Conservation (phyloP, 208 protist genomes). For the Crithidia brevicula region DNA sequence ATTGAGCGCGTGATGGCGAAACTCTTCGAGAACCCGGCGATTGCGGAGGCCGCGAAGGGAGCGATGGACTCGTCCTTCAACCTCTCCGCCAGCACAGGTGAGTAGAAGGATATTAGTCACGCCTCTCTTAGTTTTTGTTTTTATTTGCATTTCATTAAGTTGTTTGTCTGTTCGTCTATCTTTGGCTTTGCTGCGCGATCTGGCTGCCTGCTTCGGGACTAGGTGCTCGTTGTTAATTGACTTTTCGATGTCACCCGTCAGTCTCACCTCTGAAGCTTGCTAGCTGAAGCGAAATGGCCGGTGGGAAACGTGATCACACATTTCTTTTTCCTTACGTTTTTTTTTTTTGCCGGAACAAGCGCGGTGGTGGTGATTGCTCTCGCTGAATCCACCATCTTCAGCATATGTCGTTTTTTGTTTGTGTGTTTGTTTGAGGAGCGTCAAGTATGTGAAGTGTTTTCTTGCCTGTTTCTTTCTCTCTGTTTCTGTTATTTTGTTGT, state of each 20-base stretch:
- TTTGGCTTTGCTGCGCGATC: too few relatives aligned
- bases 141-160: too few relatives aligned
- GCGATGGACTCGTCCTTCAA: conserved; percentile 12
- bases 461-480: neutral
- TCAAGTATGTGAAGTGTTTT: neutral
- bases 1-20: conserved; percentile 49
- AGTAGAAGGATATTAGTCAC: neutral
- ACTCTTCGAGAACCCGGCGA: conserved; percentile 52
- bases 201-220: too few relatives aligned
- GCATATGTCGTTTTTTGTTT: neutral
- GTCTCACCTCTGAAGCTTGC: too few relatives aligned
- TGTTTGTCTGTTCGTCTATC: too few relatives aligned
- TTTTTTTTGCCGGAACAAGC: neutral
- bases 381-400: neutral
- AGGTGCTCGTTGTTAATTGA: too few relatives aligned
- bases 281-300: too few relatives aligned
- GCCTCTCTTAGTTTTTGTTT: too few relatives aligned
- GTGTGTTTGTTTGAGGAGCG: neutral
- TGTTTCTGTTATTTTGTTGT: neutral
- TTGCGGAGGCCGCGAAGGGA: conserved; percentile 31
- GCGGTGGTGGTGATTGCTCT: neutral
- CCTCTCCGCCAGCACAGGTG: neutral
- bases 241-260: too few relatives aligned
- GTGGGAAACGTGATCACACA: too few relatives aligned
- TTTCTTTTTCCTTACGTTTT: neutral